Percentiles rank a stretch among this genome's conserved stretches.
Evolutionary conservation across 176 grass and related monocot species (phyloP).

Genomic region (Phoenix roebelenii): DNA sequence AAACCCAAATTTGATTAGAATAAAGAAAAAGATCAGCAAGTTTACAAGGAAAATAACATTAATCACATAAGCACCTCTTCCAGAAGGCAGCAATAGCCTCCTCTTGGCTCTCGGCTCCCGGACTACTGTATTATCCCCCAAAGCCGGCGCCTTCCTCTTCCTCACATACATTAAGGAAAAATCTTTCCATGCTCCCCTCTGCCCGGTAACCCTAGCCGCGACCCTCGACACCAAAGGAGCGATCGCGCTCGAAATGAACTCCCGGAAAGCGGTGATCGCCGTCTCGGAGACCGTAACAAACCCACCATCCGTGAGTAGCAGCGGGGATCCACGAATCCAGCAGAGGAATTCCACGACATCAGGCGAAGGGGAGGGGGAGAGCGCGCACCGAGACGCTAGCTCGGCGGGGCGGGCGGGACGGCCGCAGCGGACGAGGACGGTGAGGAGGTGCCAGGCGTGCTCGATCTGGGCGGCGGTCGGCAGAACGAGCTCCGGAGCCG

Average conservation of each 20-base stretch:
- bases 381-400: conserved; percentile 14
- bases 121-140: conserved; percentile 8
- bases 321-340: conserved; percentile 40
- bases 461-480: conserved; percentile 23
- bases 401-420: conserved; percentile 28
- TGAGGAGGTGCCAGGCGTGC: conserved; percentile 71
- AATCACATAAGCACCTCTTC: conserved; percentile 32
- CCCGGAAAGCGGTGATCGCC: conserved; percentile 16
- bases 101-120: conserved; percentile 22
- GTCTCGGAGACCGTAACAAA: conserved; percentile 32
- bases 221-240: conserved; percentile 11
- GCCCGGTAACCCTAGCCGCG: neutral
- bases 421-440: conserved; percentile 64
- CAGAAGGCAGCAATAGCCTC: conserved; percentile 27
- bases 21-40: neutral
- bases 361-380: conserved; percentile 9
- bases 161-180: conserved; percentile 25
- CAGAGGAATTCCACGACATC: conserved; percentile 33
- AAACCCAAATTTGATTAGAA: conserved; percentile 16
- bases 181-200: conserved; percentile 9
- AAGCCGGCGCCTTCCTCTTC: conserved; percentile 49
- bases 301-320: conserved; percentile 25
- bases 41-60: neutral
- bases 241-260: conserved; percentile 23
- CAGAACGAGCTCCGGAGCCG: conserved; percentile 9